A percentile compares a stretch with the other conserved stretches of the same genome.
Evolutionary conservation across 495 filamentous ascomycete species (phyloP).

Genomic region (Penicillium arizonense): DNA sequence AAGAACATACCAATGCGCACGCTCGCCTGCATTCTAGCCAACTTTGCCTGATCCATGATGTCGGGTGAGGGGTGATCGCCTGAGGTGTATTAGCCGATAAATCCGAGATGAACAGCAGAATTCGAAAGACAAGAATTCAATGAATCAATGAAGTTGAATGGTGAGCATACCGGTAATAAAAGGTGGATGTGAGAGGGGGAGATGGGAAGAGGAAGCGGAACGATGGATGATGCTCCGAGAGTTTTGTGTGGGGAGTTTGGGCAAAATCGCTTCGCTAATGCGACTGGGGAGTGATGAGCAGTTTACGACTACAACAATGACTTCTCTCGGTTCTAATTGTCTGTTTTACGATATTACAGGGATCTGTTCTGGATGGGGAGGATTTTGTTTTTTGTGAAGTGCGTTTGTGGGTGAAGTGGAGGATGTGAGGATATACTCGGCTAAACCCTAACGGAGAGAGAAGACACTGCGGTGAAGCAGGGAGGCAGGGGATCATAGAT

Average conservation of each 20-base stretch:
- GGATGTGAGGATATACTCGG: constrained; percentile 26
- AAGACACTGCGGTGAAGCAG: not conserved
- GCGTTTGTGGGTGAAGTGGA: constrained; percentile 23
- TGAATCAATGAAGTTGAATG: not conserved
- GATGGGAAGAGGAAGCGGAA: constrained; percentile 9
- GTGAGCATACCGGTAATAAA: constrained; percentile 11
- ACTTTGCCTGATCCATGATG: constrained; percentile 58
- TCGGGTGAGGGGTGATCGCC: constrained; percentile 27
- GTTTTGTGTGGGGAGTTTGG: constrained; percentile 25
- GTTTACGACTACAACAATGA: not conserved
- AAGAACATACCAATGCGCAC: constrained; percentile 54
- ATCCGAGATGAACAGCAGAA: not conserved
- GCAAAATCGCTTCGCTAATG: constrained; percentile 30
- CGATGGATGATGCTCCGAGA: constrained; percentile 21
- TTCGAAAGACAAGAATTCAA: not conserved
- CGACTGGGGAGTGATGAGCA: constrained; percentile 20
- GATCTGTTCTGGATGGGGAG: no score
- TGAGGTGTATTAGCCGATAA: constrained; percentile 19
- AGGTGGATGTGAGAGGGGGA: constrained; percentile 3
- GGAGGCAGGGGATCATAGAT: no score
- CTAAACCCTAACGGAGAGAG: constrained; percentile 42
- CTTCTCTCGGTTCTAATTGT: not conserved
- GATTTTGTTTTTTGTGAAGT: not conserved
- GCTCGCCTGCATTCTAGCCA: constrained; percentile 55
- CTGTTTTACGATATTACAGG: no score